Evolutionary conservation across 2,329 filamentous ascomycete genomes (phyloP), one percentile per base, ranked within the genome.

Genomic region (Talaromyces pinophilus): DNA sequence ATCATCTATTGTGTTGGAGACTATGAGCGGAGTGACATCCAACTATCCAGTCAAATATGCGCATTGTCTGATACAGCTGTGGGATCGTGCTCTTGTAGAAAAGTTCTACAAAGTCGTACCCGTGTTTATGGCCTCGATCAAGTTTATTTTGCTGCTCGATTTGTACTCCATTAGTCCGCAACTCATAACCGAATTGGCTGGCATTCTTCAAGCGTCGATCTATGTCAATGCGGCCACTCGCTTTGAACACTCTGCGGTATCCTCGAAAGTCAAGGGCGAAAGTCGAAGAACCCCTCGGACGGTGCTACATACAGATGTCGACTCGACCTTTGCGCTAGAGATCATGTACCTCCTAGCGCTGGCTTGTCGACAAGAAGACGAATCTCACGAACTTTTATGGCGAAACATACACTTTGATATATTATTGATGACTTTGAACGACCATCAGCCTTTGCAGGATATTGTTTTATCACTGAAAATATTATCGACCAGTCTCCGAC

Each of bases 361-460:
- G 46, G 81, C 78, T 67, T 83, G 85, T 66, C 72, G 82, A 6
- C 77, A 80, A 30, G 65, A 76, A 4, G 78, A 82, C 19, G 75
- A 77, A 1, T 78, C 82, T 1, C 74, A 80, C 25, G 73, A 77
- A 19, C 76, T 72, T 13, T 85, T 89, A 70, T 90, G 87, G 87
- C 77, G 78, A 38, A 74, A 77, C n/a, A 83, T 89, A 66, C 81
- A 84, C 13, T 83, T 83, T 64, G 83, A 84, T 40, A 87, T 87
- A 70, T 80, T 85, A n/a, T 74, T 88, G 38, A 81, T 88, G 73
- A 84, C 88, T 74, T 77, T 89, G 5, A 84, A 85, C 70, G 83
- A 82, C 67, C 82, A 83, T 48, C 86, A 88, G 66, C 84, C 83
- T 6, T 76, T 86, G n/a, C 72, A 77, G 6, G 84, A 88, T 55